phyloP scores from a whole-genome alignment of 2,329 filamentous ascomycete genomes.

The Uncinocarpus reesii region DNA sequence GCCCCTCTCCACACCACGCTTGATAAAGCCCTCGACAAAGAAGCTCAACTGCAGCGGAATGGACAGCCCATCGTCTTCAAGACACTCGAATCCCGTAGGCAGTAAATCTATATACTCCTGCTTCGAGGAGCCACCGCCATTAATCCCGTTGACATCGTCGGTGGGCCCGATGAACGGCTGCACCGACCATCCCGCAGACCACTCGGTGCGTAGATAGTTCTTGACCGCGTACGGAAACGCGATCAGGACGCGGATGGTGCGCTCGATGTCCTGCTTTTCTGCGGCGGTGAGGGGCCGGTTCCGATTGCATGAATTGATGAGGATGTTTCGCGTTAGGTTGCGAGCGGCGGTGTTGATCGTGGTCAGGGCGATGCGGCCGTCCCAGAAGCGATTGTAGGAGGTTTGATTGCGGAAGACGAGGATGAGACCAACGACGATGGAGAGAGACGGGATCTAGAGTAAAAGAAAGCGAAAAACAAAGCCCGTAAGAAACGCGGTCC shows the following conservation, averaged over 20 bases:
- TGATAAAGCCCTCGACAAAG: constrained; percentile 51
- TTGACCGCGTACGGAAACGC: constrained; percentile 55
- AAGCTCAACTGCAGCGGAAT: constrained; percentile 52
- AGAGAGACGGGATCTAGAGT: constrained; percentile 47
- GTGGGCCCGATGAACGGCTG: constrained; percentile 4
- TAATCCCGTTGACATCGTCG: constrained; percentile 18
- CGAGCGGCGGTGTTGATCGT: constrained; percentile 49
- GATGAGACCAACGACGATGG: constrained; percentile 57
- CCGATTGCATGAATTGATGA: constrained; percentile 39
- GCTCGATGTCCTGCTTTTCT: constrained; percentile 49
- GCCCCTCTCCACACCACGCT: constrained; percentile 44
- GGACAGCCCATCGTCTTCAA: constrained; percentile 50
- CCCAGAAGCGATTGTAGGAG: constrained; percentile 56
- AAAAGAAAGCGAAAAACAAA: not conserved
- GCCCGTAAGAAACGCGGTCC: not conserved
- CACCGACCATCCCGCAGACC: constrained; percentile 32
- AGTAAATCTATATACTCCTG: constrained; percentile 45
- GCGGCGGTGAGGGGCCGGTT: constrained; percentile 27
- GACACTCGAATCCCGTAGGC: constrained; percentile 42
- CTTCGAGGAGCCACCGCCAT: constrained; percentile 26
- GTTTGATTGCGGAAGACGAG: constrained; percentile 58
- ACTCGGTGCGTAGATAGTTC: constrained; percentile 54
- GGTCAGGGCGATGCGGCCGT: constrained; percentile 47
- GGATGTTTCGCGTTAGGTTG: constrained; percentile 47
- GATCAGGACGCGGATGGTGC: constrained; percentile 48